These are phyloP conservation scores for Candida arabinofermentans DNA, from an alignment of 805 yeast genomes.

Conservation along the genomic window DNA sequence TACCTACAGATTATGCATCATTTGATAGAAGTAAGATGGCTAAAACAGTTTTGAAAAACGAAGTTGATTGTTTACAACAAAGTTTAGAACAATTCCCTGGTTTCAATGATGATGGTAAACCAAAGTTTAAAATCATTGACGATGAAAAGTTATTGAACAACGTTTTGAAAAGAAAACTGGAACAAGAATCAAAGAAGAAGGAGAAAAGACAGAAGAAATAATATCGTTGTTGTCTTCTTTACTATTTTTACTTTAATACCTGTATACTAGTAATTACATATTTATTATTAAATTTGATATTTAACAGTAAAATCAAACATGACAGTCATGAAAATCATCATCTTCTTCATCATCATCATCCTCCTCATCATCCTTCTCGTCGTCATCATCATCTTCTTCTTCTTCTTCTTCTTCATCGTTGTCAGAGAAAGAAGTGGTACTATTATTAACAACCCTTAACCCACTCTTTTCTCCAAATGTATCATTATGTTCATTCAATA, in stretches of 20 bases:
- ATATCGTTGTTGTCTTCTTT: neutral
- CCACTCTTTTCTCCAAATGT: neutral
- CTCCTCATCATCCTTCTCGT: neutral
- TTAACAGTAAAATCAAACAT: neutral
- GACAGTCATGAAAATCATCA: neutral
- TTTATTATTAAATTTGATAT: neutral
- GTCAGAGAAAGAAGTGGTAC: neutral
- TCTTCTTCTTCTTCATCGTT: neutral
- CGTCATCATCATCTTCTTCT: neutral
- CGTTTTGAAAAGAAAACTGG: conserved; percentile 48
- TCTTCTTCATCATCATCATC: neutral
- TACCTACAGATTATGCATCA: conserved; percentile 14
- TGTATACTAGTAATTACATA: neutral
- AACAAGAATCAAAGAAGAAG: conserved; percentile 22
- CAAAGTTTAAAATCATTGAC: conserved; percentile 41
- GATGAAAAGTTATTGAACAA: conserved; percentile 59
- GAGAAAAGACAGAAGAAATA: conserved; percentile 27
- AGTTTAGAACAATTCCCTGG: conserved; percentile 26
- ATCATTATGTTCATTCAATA: neutral
- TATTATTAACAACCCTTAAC: conserved; percentile 4
- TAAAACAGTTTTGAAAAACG: conserved; percentile 51
- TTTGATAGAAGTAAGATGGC: conserved; percentile 42
- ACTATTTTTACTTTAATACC: neutral
- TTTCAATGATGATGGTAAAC: conserved; percentile 15
- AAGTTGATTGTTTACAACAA: conserved; percentile 45